Percentiles rank a stretch among this genome's conserved stretches.
Conservation (phyloP, 352 stramenopile genomes). For the Phytophthora lateralis region DNA sequence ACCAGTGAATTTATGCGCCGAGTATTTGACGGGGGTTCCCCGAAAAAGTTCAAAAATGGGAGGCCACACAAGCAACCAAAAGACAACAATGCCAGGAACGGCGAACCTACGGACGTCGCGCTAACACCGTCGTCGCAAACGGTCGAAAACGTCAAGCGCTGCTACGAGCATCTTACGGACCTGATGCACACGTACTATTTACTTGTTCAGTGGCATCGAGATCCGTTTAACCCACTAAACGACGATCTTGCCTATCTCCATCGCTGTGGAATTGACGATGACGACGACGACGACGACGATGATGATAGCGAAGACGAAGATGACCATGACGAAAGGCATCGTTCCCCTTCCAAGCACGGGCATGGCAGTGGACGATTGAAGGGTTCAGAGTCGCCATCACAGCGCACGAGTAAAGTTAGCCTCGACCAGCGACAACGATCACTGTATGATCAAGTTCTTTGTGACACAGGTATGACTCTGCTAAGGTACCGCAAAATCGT, state of each 20-base stretch:
- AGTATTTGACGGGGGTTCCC: slow-evolving; percentile 51
- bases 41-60: slow-evolving; percentile 40
- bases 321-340: slow-evolving; percentile 45
- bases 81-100: slow-evolving; percentile 33
- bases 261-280: slow-evolving; percentile 80
- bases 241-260: slow-evolving; percentile 77
- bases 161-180: slow-evolving; percentile 75
- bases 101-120: slow-evolving; percentile 12
- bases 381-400: slow-evolving; percentile 30
- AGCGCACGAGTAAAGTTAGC: slow-evolving; percentile 42
- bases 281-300: slow-evolving; percentile 68
- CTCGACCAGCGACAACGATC: slow-evolving; percentile 41
- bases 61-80: slow-evolving; percentile 2
- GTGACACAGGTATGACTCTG: slow-evolving; percentile 80
- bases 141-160: slow-evolving; percentile 62
- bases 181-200: slow-evolving; percentile 91
- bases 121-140: slow-evolving; percentile 38
- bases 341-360: slow-evolving; percentile 21
- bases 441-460: slow-evolving; percentile 70
- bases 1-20: slow-evolving; percentile 50
- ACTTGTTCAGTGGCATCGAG: slow-evolving; percentile 89
- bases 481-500: slow-evolving; percentile 84
- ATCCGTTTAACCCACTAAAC: slow-evolving; percentile 83
- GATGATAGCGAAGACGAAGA: slow-evolving; percentile 61
- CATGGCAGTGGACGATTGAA: slow-evolving; percentile 15